Base-by-base conservation (phyloP, 2,329 filamentous ascomycete genomes). In the Aspergillus uvarum region DNA sequence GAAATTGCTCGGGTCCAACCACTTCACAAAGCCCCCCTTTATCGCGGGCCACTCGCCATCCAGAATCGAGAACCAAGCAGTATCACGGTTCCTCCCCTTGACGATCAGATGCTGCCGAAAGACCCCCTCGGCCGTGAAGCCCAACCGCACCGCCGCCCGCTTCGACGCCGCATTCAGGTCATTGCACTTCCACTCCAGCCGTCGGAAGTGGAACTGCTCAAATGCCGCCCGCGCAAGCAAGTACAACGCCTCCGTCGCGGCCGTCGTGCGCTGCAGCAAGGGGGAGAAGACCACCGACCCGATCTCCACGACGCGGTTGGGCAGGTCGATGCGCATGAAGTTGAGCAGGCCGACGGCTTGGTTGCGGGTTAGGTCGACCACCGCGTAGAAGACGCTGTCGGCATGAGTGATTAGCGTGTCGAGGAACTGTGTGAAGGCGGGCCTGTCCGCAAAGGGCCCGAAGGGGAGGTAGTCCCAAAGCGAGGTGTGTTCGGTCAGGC, bases 171-270 rank as follows among this genome's bases (percentile, higher is more conserved):
- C 75, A 67, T 89, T 89, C 11, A 85, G 72, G 16, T 77, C 65
- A 67, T 89, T 81, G 56, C 84, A 85, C 66, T 89, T 89, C 86
- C 87, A 89, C 70, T 88, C 86, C 4, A 87, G 80, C 7, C 87
- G 76, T 3, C 81, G 71, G 67, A 85, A 87, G 0, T 81, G 79
- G 22, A 88, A 68, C 2, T 79, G 76, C 3, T 83, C 80, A 64
- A 89, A 84, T 0, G 80, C 80, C 57, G 85, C 76, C 42, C 75
- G 74, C 48, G 84, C 77, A n/a, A 87, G 69, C 1, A 89, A 73
- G 61, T 83, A 87, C 61, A 84, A 78, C 0, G 81, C 79, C 68
- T 89, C 87, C 0, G 85, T 89, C 0, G 85, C 82, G 6, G 77
- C 79, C 0, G 78, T 77, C 0, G 84, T 87, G 14, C 81, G 79